phyloP scores from a whole-genome alignment of 345 rosid species.

The Gossypium bickii region DNA sequence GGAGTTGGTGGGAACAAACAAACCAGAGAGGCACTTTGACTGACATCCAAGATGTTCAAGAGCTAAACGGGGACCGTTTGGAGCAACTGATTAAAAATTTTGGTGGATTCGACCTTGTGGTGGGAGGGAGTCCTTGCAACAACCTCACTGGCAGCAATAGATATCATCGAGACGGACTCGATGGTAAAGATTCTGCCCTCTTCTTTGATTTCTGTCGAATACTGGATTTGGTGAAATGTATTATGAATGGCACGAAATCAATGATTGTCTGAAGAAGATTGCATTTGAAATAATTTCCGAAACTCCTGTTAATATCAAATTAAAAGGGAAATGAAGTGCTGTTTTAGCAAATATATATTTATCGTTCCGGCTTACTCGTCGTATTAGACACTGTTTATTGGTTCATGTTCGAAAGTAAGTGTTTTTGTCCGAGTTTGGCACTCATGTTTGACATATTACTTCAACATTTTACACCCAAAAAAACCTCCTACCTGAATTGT shows the following conservation, averaged over 20 bases:
- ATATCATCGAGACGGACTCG: constrained; percentile 67
- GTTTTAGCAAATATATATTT: background rate
- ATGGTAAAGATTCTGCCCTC: constrained; percentile 71
- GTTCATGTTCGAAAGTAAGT: background rate
- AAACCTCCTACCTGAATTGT: no score
- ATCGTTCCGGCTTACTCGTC: background rate
- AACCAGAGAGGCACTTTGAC: constrained; percentile 68
- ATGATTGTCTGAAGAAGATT: constrained; percentile 1
- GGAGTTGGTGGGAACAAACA: constrained; percentile 89
- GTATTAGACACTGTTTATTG: background rate
- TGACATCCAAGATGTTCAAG: constrained; percentile 49
- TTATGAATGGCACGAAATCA: constrained; percentile 19
- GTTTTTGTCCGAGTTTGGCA: no score
- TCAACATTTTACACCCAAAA: no score
- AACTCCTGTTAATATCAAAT: background rate
- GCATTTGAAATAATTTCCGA: background rate
- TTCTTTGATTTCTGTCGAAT: constrained; percentile 72
- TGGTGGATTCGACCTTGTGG: constrained; percentile 82
- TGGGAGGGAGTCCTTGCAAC: constrained; percentile 95
- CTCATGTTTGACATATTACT: no score
- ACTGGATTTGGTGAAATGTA: constrained; percentile 47
- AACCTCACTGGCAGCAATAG: constrained; percentile 89
- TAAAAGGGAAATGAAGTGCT: background rate
- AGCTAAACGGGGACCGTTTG: constrained; percentile 37
- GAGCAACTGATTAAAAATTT: constrained; percentile 41